Base-by-base conservation (phyloP, 2,329 filamentous ascomycete genomes). In the Boeremia exigua region DNA sequence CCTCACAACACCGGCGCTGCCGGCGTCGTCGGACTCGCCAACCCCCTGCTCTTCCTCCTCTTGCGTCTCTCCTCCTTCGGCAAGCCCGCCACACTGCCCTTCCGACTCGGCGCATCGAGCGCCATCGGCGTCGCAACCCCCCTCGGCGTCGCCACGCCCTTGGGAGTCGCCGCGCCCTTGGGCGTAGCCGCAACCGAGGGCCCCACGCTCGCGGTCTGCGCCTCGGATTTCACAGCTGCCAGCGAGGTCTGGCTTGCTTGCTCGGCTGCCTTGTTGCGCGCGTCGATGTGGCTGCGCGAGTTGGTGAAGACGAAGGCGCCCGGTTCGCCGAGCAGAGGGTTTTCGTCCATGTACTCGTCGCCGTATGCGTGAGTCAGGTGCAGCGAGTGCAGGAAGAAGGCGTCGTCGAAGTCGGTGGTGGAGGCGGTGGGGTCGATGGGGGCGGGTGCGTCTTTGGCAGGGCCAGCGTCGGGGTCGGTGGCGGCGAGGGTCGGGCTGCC, bases 311-410 rank as follows among this genome's bases (percentile, higher is more conserved):
- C 82, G 62, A 88, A 87, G 4, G 80, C 81, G 28, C 86, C 86
- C 0, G 86, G 86, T 67, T 88, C 86, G 43, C 86, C 86, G 7
- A 82, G 77, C 12, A 88, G 73, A 0, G 86, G 85, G 56, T 83
- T 86, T 63, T 88, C 85, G 68, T 88, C 86, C 77, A 85, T 85
- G 73, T 80, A 88, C 59, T 88, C 86, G 60, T 85, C 80, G 12
- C 80, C 83, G 65, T 84, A 86, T 7, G 75, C 75, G 11, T 82
- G 74, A 23, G 81, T 79, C 30, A 87, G 76, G 32, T 69, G 73
- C 48, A 85, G 78, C 8, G 83, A 82, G 17, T 82, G 77, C 42
- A 72, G 54, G 61, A 79, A 71, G 15, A 73, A 59, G 23, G 60
- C 60, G 75, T 78, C 48, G 6, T 62, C 66, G 62, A 73, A 73